A percentile compares a stretch with the other conserved stretches of the same genome.
phyloP scores from a whole-genome alignment of 495 filamentous ascomycete species.

The Umbilicaria muhlenbergii region DNA sequence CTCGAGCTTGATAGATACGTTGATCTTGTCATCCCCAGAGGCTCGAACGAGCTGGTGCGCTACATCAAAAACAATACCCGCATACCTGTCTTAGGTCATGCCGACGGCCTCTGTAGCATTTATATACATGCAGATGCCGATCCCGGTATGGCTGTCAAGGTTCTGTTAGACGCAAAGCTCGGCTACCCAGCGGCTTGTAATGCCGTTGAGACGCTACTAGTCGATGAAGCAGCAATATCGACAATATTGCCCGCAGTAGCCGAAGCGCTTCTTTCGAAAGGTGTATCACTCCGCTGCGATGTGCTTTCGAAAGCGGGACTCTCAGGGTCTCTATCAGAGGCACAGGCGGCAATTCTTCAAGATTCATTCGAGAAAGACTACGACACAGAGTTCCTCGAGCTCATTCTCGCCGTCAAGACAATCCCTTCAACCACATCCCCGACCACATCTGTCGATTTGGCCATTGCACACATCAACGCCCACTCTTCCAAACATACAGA shows the following conservation, averaged over 20 bases:
- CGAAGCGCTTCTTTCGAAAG: slow-evolving; percentile 51
- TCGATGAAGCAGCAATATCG: slow-evolving; percentile 55
- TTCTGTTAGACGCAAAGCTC: slow-evolving; percentile 83
- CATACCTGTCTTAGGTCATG: slow-evolving; percentile 93
- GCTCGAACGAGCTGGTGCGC: slow-evolving; percentile 82
- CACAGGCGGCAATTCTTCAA: slow-evolving; percentile 34
- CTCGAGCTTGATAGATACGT: slow-evolving; percentile 72
- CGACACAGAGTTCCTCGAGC: slow-evolving; percentile 76
- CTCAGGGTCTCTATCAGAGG: slow-evolving; percentile 16
- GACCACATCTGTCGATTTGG: slow-evolving; percentile 35
- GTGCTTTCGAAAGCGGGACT: slow-evolving; percentile 45
- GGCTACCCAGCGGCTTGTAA: slow-evolving; percentile 97
- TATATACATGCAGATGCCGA: slow-evolving; percentile 78
- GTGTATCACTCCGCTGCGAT: slow-evolving; percentile 80
- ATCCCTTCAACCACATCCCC: slow-evolving; percentile 30
- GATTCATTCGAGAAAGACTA: slow-evolving; percentile 56
- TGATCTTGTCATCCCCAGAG: slow-evolving; percentile 88
- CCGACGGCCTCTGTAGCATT: slow-evolving; percentile 82
- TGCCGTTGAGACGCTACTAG: slow-evolving; percentile 72
- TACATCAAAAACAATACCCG: slow-evolving; percentile 80
- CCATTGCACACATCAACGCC: slow-evolving; percentile 75
- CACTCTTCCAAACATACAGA: slow-evolving; percentile 95
- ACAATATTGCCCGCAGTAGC: slow-evolving; percentile 60
- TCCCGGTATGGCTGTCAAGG: slow-evolving; percentile 49
- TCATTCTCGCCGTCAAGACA: slow-evolving; percentile 72